phyloP scores from a whole-genome alignment of 768 basidiomycete genomes.

The Termitomyces sp. region DNA sequence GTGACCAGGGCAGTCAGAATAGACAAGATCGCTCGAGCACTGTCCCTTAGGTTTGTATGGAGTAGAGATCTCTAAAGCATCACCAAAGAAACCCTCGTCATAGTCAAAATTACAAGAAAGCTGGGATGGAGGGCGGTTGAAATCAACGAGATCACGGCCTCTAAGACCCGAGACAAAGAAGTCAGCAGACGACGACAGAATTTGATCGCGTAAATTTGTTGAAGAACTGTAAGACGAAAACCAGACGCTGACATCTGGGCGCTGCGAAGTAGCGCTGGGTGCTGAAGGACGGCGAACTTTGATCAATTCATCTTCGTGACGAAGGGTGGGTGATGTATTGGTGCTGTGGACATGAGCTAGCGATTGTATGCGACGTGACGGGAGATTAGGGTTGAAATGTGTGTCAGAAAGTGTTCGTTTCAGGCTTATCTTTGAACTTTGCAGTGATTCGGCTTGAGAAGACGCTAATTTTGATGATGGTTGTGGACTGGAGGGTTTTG shows the following conservation, averaged over 20 bases:
- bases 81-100: conserved; percentile 16
- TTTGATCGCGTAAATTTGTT: background rate
- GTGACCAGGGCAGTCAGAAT: background rate
- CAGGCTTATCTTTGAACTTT: background rate
- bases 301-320: conserved; percentile 1
- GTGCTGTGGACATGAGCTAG: conserved; percentile 14
- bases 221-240: conserved; percentile 6
- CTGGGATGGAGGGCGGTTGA: conserved; percentile 37
- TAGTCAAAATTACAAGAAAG: conserved; percentile 18
- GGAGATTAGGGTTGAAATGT: conserved; percentile 17
- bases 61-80: conserved; percentile 22
- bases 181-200: conserved; percentile 5
- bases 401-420: conserved; percentile 17
- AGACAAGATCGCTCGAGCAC: background rate
- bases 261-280: conserved; percentile 15
- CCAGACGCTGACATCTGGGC: conserved; percentile 16
- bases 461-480: background rate
- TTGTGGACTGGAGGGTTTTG: conserved; percentile 13
- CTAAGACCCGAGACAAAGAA: conserved; percentile 16
- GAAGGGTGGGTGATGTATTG: conserved; percentile 10
- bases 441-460: background rate
- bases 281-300: conserved; percentile 19
- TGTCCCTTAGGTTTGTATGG: conserved; percentile 17
- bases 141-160: conserved; percentile 22
- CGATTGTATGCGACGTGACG: conserved; percentile 1